Base-by-base conservation (phyloP, 2,329 filamentous ascomycete species). In the Fusarium liriodendri region DNA sequence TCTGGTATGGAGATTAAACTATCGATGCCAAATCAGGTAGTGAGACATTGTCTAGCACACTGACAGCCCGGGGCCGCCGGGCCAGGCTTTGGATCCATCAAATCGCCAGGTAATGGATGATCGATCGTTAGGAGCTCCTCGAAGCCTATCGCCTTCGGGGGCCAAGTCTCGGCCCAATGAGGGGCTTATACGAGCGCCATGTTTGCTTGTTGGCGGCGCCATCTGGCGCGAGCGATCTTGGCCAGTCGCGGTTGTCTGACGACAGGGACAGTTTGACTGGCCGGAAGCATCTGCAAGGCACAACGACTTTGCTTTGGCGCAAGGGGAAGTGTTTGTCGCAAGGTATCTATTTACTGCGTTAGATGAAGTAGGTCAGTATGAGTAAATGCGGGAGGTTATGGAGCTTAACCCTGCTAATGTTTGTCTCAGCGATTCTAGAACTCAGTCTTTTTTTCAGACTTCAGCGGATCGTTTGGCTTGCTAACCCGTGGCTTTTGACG, bases 1-100 rank as follows among this genome's bases (percentile, higher is more conserved):
- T 25, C 40, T 71, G 70, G 64, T 59, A 72, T 68, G 69, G 25
- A 45, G 69, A 40, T 54, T 33, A 33, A 45, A 65, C 32, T 29
- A 38, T 65, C 58, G 16, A 40, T 13, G 9, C 54, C 25, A 6
- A 35, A 64, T 40, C 50, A 29, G 40, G 35, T 5, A 54, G 40
- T 20, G 38, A 35, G 35, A 35, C 25, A 61, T 50, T 32, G 22
- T 58, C 40, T 62, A 66, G 62, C 37, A 40, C 33, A 10, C 14
- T 35, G 32, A 50, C 50, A 37, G 16, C 42, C 9, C 9, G 59
- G 38, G 14, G 50, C 20, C 20, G 32, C 40, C 33, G 38, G 50
- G 25, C 59, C 27, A 58, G 57, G 45, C 22, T 33, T 29, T 33
- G 37, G 32, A 14, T 20, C 52, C 33, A 22, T 57, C 42, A 20